These are phyloP conservation scores for Fusarium sp. DNA, from an alignment of 2,329 filamentous ascomycete species.

Conservation along the genomic window DNA sequence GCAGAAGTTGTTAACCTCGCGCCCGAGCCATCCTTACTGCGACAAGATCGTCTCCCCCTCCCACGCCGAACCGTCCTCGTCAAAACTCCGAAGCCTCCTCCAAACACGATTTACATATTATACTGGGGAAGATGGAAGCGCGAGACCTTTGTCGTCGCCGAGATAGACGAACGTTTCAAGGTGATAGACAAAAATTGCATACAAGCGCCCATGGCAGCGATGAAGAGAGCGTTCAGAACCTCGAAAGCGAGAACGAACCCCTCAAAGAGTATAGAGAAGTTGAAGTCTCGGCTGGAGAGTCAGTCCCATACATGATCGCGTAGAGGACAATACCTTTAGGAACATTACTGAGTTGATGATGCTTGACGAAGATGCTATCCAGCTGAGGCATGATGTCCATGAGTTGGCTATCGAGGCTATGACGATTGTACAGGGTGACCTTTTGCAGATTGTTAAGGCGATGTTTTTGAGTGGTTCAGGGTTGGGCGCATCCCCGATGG, in stretches of 20 bases:
- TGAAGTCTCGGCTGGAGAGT: background rate
- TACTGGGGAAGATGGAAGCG: background rate
- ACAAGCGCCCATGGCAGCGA: background rate
- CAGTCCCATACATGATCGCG: background rate
- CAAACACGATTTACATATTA: background rate
- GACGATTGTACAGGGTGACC: background rate
- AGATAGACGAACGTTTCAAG: background rate
- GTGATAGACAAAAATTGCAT: background rate
- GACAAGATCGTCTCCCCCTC: background rate
- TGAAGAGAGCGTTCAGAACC: background rate
- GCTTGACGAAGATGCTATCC: background rate
- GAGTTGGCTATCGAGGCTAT: background rate
- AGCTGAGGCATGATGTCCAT: background rate
- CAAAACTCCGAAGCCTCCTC: background rate
- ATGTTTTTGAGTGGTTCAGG: constrained; percentile 6
- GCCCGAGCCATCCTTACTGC: background rate
- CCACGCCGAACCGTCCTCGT: background rate
- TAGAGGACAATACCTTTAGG: background rate
- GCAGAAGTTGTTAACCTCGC: background rate
- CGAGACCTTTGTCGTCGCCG: background rate
- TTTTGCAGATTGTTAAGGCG: background rate
- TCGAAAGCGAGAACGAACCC: background rate
- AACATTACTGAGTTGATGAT: background rate
- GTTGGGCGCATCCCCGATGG: background rate
- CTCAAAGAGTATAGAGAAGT: background rate